Conservation (phyloP, 768 basidiomycete genomes). For the Phanerodontia chrysosporium region DNA sequence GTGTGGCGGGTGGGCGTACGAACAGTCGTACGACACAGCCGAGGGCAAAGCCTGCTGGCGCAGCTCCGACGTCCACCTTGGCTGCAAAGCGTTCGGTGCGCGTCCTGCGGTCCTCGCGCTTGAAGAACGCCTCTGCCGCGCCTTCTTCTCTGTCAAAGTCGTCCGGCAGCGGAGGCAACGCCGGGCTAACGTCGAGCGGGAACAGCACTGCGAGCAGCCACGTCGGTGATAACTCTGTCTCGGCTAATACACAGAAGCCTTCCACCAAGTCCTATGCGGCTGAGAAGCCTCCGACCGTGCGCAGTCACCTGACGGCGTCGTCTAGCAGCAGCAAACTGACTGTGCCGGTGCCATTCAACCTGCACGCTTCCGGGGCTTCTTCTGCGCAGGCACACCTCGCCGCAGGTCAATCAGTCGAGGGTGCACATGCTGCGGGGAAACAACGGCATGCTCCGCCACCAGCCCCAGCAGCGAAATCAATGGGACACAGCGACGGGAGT, state of each 20-base stretch:
- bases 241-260: not conserved
- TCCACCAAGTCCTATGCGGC: too few relatives aligned
- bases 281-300: not conserved
- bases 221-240: not conserved
- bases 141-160: not conserved
- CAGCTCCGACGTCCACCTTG: not conserved
- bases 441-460: constrained; percentile 1
- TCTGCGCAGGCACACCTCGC: not conserved
- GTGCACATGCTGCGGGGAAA: constrained; percentile 6
- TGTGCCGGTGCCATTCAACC: not conserved
- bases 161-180: not conserved
- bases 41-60: constrained; percentile 3
- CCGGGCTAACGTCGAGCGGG: not conserved
- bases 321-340: not conserved
- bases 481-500: constrained; percentile 6
- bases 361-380: not conserved
- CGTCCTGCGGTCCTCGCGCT: constrained; percentile 15
- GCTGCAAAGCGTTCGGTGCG: constrained; percentile 7
- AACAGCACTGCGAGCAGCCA: not conserved
- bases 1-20: not conserved
- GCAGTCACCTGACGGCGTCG: constrained; percentile 3
- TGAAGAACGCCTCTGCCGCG: constrained; percentile 14
- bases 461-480: not conserved
- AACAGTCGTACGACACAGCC: constrained; percentile 6
- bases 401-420: constrained; percentile 15